Conservation (phyloP, 441 rosid species). For the Pelargonium myrrhifolium region DNA sequence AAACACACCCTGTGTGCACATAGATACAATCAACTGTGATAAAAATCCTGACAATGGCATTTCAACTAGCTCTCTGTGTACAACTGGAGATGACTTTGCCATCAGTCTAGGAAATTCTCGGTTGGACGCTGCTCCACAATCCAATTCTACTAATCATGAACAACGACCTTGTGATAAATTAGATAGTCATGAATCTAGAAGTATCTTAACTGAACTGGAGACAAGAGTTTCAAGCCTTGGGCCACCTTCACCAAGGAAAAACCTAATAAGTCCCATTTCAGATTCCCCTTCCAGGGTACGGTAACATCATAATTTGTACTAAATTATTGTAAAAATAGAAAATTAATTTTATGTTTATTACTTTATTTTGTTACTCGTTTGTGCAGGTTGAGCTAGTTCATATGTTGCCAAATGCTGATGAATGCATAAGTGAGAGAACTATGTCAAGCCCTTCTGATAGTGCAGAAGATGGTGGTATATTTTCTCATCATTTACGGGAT, state of each 20-base stretch:
- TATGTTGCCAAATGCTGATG: slow-evolving; percentile 46
- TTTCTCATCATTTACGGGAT: slow-evolving; percentile 12
- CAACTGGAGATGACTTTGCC: slow-evolving; percentile 19
- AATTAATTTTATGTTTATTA: slow-evolving; percentile 14
- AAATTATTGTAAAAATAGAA: slow-evolving; percentile 13
- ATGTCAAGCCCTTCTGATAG: slow-evolving; percentile 47
- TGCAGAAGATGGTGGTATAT: slow-evolving; percentile 42
- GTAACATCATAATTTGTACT: slow-evolving; percentile 16
- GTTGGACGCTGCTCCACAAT: slow-evolving; percentile 23
- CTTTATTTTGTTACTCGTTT: slow-evolving; percentile 14
- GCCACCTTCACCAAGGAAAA: slow-evolving; percentile 34
- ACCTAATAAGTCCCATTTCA: slow-evolving; percentile 30
- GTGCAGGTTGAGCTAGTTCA: slow-evolving; percentile 49
- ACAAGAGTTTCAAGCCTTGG: slow-evolving; percentile 27
- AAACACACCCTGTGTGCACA: slow-evolving; percentile 30
- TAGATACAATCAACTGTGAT: slow-evolving; percentile 32
- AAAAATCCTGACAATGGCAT: slow-evolving; percentile 28
- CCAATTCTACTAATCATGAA: slow-evolving; percentile 26
- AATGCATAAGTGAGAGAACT: slow-evolving; percentile 41
- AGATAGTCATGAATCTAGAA: slow-evolving; percentile 29
- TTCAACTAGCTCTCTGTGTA: slow-evolving; percentile 9
- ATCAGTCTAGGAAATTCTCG: slow-evolving; percentile 26
- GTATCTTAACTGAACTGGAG: slow-evolving; percentile 30
- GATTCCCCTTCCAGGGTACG: slow-evolving; percentile 54
- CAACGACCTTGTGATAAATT: slow-evolving; percentile 21